Percentiles rank a stretch among this genome's conserved stretches.
Conservation (phyloP, 2,329 filamentous ascomycete genomes). For the Amphichorda felina region DNA sequence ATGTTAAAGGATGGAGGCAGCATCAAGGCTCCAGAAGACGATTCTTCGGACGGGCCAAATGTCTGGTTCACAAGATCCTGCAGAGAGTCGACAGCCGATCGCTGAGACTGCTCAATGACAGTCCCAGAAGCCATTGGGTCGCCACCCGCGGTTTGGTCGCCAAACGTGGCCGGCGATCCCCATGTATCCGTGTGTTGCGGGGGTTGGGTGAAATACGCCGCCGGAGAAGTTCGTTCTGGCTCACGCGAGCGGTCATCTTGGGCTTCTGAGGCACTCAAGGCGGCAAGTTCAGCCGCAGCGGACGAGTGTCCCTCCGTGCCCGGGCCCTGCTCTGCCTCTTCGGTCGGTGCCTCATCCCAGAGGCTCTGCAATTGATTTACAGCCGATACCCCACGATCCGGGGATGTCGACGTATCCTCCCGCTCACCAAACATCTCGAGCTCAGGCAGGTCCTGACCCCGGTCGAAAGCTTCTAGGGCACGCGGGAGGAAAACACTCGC, state of each 20-base stretch:
- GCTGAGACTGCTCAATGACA: constrained; percentile 3
- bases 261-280: not conserved
- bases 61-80: constrained; percentile 8
- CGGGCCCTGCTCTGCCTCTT: no score
- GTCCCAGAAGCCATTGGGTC: no score
- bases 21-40: constrained; percentile 9
- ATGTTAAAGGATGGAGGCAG: constrained; percentile 8
- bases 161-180: not conserved
- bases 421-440: no score
- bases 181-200: constrained; percentile 1
- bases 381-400: no score
- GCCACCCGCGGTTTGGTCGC: not conserved
- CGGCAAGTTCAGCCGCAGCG: not conserved
- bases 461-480: no score
- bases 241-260: not conserved
- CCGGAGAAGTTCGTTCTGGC: not conserved
- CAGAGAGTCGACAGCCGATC: constrained; percentile 10
- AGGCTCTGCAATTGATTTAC: not conserved
- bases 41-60: constrained; percentile 8
- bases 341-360: not conserved
- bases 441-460: no score
- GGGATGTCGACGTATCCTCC: no score
- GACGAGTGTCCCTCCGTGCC: not conserved
- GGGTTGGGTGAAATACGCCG: not conserved
- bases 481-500: no score